Conservation (phyloP, 1,139 yeast species). For the Pichia sp. region DNA sequence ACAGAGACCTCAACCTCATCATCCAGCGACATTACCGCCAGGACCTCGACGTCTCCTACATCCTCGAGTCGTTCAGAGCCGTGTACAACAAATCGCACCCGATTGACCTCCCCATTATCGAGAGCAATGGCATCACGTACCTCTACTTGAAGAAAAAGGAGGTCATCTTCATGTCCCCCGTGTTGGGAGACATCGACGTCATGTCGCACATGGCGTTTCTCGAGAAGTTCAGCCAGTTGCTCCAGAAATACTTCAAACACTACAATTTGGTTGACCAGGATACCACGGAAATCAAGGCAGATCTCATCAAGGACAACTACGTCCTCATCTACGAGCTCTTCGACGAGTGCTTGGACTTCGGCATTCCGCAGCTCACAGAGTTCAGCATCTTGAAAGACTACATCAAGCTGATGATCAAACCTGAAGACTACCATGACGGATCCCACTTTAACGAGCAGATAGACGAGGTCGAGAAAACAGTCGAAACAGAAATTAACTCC, state of each 20-base stretch:
- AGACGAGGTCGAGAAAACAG: slow-evolving; percentile 20
- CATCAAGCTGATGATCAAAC: slow-evolving; percentile 38
- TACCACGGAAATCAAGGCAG: slow-evolving; percentile 35
- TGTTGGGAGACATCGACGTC: slow-evolving; percentile 48
- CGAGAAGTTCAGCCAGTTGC: slow-evolving; percentile 51
- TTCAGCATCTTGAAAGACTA: slow-evolving; percentile 67
- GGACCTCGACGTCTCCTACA: slow-evolving; percentile 44
- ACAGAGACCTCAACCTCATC: slow-evolving; percentile 54
- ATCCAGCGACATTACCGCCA: slow-evolving; percentile 58
- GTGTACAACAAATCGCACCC: slow-evolving; percentile 19
- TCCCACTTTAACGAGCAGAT: slow-evolving; percentile 22
- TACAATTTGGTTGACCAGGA: slow-evolving; percentile 15
- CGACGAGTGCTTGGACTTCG: slow-evolving; percentile 71
- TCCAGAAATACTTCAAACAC: slow-evolving; percentile 47
- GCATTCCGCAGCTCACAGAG: slow-evolving; percentile 71
- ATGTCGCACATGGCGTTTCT: slow-evolving; percentile 59
- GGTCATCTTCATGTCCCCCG: slow-evolving; percentile 44
- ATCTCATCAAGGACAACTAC: slow-evolving; percentile 59
- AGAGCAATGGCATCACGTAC: slow-evolving; percentile 47
- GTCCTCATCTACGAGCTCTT: slow-evolving; percentile 65
- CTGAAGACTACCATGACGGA: slow-evolving; percentile 20
- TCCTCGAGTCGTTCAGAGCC: slow-evolving; percentile 37
- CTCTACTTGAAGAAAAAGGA: slow-evolving; percentile 55
- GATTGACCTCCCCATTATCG: slow-evolving; percentile 12
- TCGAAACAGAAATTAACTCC: slow-evolving; percentile 44